Evolutionary conservation across 140 eudicot species (phyloP).

Genomic region (Stevia rebaudiana): DNA sequence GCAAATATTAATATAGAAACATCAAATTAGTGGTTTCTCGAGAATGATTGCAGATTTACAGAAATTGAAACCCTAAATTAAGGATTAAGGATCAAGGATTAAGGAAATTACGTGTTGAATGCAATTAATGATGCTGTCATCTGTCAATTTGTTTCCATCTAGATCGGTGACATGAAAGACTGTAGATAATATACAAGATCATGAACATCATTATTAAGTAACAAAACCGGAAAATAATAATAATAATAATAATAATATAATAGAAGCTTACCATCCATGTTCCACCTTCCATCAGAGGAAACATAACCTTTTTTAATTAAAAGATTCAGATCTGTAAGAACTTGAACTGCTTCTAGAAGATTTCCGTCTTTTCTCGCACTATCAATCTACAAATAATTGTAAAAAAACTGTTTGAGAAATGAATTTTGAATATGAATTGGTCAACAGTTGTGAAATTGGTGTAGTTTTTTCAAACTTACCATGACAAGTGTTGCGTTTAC

Average conservation of each 20-base stretch:
- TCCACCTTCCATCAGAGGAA: conserved; percentile 96
- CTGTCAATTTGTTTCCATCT: conserved; percentile 71
- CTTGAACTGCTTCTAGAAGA: conserved; percentile 81
- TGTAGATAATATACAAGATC: conserved; percentile 24
- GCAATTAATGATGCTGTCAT: conserved; percentile 65
- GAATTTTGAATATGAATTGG: not conserved
- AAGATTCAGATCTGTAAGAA: conserved; percentile 75
- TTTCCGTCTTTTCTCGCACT: conserved; percentile 83
- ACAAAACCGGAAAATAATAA: not conserved
- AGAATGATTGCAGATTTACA: not conserved
- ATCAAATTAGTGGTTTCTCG: not conserved
- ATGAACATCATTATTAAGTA: not conserved
- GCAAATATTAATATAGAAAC: not conserved
- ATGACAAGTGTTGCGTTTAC: conserved; percentile 64
- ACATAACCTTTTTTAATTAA: conserved; percentile 85
- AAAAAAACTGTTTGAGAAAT: not conserved
- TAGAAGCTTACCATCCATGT: conserved; percentile 80
- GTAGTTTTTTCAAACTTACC: conserved; percentile 34
- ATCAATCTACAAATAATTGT: conserved; percentile 39
- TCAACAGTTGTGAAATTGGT: not conserved
- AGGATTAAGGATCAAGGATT: not conserved
- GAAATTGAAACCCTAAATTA: not conserved
- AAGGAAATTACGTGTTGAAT: conserved; percentile 60
- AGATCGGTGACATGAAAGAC: conserved; percentile 90
- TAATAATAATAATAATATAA: not conserved